Percentiles rank a stretch among this genome's conserved stretches.
These are phyloP conservation scores for Triglochin maritima DNA, from an alignment of 106 monocot species.

Conservation along the genomic window DNA sequence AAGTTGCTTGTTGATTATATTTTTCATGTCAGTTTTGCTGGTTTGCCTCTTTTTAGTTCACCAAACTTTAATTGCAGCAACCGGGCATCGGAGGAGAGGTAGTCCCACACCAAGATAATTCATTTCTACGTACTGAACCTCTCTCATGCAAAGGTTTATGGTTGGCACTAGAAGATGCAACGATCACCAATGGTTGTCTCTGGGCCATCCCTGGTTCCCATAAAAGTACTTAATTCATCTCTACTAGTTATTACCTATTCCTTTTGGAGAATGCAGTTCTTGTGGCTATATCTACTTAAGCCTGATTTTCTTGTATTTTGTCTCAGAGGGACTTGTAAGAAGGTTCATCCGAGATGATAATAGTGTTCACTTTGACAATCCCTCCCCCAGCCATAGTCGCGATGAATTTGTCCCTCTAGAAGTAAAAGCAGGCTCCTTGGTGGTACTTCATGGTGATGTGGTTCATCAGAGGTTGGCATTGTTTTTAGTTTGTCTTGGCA, in stretches of 20 bases:
- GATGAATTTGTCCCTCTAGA: conserved; percentile 75
- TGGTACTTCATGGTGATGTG: conserved; percentile 94
- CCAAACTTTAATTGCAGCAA: conserved; percentile 43
- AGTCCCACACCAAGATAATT: conserved; percentile 95
- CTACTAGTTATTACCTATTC: not conserved
- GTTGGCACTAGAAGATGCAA: conserved; percentile 93
- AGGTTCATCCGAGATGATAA: conserved; percentile 81
- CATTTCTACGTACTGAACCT: conserved; percentile 86
- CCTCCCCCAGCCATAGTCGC: conserved; percentile 57
- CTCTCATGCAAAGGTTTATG: conserved; percentile 83
- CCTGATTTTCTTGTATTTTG: not conserved
- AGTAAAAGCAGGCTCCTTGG: conserved; percentile 83
- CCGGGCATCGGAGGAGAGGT: conserved; percentile 98
- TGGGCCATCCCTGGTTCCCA: conserved; percentile 95
- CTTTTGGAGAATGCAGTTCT: not conserved
- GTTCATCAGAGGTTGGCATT: conserved; percentile 74
- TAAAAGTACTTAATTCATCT: conserved; percentile 33
- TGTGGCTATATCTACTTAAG: not conserved
- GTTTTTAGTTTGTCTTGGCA: not conserved
- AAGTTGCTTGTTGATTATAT: too few species aligned
- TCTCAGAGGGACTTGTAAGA: conserved; percentile 73
- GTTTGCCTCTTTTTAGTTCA: too few species aligned
- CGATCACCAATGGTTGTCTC: conserved; percentile 75
- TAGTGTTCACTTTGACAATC: conserved; percentile 76
- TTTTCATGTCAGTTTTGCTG: too few species aligned